A percentile compares a stretch with the other conserved stretches of the same genome.
Evolutionary conservation across 371 early-diverging fungal genomes (phyloP).

Genomic region (Apophysomyces elegans): DNA sequence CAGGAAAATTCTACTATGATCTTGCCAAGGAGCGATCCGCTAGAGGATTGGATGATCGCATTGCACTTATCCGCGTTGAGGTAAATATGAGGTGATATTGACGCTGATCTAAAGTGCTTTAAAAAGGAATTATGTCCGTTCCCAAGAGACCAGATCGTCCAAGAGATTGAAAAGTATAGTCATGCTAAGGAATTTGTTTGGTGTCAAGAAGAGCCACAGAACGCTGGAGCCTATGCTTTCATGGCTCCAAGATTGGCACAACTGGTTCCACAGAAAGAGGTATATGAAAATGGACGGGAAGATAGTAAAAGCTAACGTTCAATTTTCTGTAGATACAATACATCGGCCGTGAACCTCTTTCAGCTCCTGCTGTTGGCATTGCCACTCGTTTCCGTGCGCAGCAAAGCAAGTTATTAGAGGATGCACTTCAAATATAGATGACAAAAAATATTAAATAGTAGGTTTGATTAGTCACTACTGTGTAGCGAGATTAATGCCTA

Average conservation of each 20-base stretch:
- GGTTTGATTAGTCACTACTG: neutral
- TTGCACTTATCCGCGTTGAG: constrained; percentile 90
- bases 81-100: constrained; percentile 13
- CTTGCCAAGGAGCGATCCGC: constrained; percentile 76
- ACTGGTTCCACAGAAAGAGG: constrained; percentile 57
- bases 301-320: constrained; percentile 14
- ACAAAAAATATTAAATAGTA: neutral
- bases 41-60: constrained; percentile 64
- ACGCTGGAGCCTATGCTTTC: constrained; percentile 89
- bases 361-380: constrained; percentile 81
- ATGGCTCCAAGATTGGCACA: constrained; percentile 85
- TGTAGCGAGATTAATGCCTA: neutral
- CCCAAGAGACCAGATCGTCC: constrained; percentile 74
- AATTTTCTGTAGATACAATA: constrained; percentile 53
- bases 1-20: constrained; percentile 94
- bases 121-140: constrained; percentile 87
- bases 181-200: constrained; percentile 80
- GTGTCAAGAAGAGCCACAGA: constrained; percentile 96
- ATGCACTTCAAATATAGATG: constrained; percentile 26
- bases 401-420: constrained; percentile 36
- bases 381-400: constrained; percentile 40
- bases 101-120: no score
- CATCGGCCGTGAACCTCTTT: constrained; percentile 72
- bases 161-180: constrained; percentile 67
- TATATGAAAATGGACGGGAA: constrained; percentile 14